Conservation (phyloP, 2,329 filamentous ascomycete species). For the Alternaria conjuncta region DNA sequence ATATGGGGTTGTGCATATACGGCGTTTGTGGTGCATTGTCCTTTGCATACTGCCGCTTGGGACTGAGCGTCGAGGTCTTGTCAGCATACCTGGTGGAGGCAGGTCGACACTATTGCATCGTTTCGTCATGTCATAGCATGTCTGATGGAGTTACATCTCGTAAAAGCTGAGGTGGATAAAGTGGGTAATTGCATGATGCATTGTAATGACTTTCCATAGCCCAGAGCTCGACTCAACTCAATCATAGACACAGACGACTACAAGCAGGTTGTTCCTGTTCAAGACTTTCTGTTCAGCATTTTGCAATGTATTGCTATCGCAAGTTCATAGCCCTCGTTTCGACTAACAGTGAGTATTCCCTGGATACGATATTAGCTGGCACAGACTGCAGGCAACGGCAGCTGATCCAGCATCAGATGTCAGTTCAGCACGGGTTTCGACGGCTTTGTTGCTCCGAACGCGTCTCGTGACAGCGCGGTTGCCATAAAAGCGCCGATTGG, state of each 20-base stretch:
- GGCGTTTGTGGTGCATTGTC: conserved; percentile 20
- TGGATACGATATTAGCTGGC: background rate
- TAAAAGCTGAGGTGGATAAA: background rate
- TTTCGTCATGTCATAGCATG: conserved; percentile 8
- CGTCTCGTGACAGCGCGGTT: conserved; percentile 13
- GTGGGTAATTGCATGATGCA: background rate
- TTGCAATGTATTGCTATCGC: background rate
- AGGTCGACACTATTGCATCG: conserved; percentile 10
- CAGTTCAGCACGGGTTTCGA: conserved; percentile 31
- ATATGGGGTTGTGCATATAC: conserved; percentile 22
- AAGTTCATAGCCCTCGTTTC: background rate
- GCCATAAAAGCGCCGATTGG: conserved; percentile 8
- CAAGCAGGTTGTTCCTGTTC: background rate
- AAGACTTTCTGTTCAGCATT: background rate
- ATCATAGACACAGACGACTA: background rate
- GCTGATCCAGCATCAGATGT: background rate
- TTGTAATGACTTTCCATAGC: background rate
- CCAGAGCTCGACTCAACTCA: background rate
- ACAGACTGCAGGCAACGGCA: background rate
- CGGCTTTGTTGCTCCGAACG: conserved; percentile 28
- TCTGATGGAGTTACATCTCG: background rate
- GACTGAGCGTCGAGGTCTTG: conserved; percentile 22
- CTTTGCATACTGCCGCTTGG: conserved; percentile 27
- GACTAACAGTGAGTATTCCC: background rate
- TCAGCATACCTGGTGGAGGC: conserved; percentile 4